A percentile compares a stretch with the other conserved stretches of the same genome.
Conservation (phyloP, 805 yeast genomes). For the Saccharomycopsis schoenii region DNA sequence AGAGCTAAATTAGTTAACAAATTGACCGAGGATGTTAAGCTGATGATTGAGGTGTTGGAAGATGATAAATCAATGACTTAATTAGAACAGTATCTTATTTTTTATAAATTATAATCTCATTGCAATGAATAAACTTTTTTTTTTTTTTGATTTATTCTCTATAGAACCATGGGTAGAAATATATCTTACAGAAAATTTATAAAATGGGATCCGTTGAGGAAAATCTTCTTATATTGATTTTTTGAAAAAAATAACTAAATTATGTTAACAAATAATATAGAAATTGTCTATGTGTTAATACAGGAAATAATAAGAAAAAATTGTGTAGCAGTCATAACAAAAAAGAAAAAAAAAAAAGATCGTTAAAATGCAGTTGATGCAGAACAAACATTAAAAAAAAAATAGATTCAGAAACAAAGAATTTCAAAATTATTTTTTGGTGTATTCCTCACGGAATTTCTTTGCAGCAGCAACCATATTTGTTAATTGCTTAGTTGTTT, state of each 20-base stretch:
- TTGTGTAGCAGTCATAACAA: constrained; percentile 1
- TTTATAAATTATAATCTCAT: too few relatives aligned
- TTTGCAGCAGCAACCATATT: constrained; percentile 99
- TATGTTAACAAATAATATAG: neutral
- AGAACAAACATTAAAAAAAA: neutral
- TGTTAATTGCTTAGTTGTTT: constrained; percentile 88
- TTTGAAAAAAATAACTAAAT: neutral
- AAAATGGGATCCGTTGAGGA: constrained; percentile 1
- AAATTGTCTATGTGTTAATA: constrained; percentile 1
- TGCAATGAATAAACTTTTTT: neutral
- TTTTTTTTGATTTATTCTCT: neutral
- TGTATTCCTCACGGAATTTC: constrained; percentile 67
- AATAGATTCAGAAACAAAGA: neutral
- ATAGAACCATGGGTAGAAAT: too few relatives aligned
- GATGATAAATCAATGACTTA: neutral
- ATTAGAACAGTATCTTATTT: too few relatives aligned
- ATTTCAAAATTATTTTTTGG: constrained; percentile 5
- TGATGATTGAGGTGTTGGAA: constrained; percentile 34
- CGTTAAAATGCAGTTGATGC: constrained; percentile 6
- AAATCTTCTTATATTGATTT: neutral
- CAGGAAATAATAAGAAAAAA: neutral
- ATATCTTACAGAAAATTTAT: neutral
- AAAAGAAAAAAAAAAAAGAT: neutral
- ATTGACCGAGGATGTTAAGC: constrained; percentile 41
- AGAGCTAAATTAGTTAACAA: constrained; percentile 34